These are phyloP conservation scores for Floccularia luteovirens DNA, from an alignment of 768 basidiomycete genomes.

Conservation along the genomic window DNA sequence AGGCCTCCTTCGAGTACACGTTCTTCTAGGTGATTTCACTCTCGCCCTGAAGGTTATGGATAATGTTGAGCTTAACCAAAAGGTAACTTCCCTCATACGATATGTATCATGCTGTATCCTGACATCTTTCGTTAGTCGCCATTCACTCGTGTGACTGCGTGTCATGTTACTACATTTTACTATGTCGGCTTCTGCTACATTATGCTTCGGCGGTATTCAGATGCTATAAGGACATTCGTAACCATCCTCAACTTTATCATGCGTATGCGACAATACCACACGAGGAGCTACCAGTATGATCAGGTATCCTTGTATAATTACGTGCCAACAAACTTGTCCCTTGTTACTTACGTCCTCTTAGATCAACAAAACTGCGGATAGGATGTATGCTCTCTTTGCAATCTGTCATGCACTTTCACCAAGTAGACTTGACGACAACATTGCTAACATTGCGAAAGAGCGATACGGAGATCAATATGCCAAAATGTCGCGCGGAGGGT, in stretches of 20 bases:
- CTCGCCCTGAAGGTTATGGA: conserved; percentile 95
- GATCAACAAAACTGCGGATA: conserved; percentile 96
- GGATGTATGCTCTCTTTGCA: conserved; percentile 96
- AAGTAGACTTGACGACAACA: conserved; percentile 89
- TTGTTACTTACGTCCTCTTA: conserved; percentile 16
- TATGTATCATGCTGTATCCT: neutral
- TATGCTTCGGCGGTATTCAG: conserved; percentile 89
- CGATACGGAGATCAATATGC: conserved; percentile 87
- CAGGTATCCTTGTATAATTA: conserved; percentile 42
- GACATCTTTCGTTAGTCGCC: conserved; percentile 41
- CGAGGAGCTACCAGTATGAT: conserved; percentile 93
- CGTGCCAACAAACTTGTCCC: neutral
- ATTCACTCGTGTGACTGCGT: conserved; percentile 94
- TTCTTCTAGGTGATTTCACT: conserved; percentile 91
- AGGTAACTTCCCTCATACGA: conserved; percentile 30
- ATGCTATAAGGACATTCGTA: conserved; percentile 91
- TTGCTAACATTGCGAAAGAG: conserved; percentile 89
- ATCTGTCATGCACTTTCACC: conserved; percentile 92
- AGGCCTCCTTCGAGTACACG: conserved; percentile 92
- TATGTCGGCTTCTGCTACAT: conserved; percentile 97
- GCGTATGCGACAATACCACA: conserved; percentile 95
- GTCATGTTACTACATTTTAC: conserved; percentile 92
- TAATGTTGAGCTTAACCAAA: conserved; percentile 86
- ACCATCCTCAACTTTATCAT: conserved; percentile 92
- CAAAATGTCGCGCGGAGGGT: conserved; percentile 80